These are phyloP conservation scores for Fomitopsis betulina DNA, from an alignment of 1,284 basidiomycete genomes.

Conservation along the genomic window DNA sequence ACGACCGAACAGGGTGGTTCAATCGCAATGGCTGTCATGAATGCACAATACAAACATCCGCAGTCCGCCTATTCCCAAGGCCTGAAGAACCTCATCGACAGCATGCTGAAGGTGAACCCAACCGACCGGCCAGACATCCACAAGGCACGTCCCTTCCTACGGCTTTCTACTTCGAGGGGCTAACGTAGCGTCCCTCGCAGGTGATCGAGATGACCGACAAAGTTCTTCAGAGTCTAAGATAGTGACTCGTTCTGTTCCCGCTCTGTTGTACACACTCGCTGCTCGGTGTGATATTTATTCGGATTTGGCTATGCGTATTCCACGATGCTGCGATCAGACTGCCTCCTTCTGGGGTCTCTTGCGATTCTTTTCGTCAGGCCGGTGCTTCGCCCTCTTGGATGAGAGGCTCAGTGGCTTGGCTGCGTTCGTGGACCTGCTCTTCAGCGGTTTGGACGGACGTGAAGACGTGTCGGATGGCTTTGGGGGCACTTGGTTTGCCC, in stretches of 20 bases:
- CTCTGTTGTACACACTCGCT: neutral
- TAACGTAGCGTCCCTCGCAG: slow-evolving; percentile 32
- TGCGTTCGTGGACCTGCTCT: neutral
- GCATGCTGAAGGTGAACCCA: slow-evolving; percentile 80
- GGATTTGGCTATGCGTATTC: neutral
- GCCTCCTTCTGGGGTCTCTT: neutral
- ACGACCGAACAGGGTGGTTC: slow-evolving; percentile 86
- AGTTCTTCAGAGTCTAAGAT: slow-evolving; percentile 55
- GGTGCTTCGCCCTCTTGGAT: neutral
- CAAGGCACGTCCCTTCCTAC: slow-evolving; percentile 42
- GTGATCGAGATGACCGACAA: slow-evolving; percentile 68
- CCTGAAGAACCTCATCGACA: slow-evolving; percentile 76
- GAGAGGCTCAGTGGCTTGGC: neutral
- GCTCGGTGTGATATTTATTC: neutral
- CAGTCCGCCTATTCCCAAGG: slow-evolving; percentile 77
- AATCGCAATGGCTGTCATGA: slow-evolving; percentile 93
- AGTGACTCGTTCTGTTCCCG: slow-evolving; percentile 11
- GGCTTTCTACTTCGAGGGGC: neutral
- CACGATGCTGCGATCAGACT: neutral
- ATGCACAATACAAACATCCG: slow-evolving; percentile 88
- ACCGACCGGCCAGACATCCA: slow-evolving; percentile 80
- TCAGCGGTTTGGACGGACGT: neutral
- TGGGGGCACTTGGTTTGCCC: neutral
- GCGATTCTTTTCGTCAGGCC: neutral
- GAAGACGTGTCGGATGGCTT: neutral